Conservation (phyloP, 176 grass and related monocot genomes). For the Puya raimondii region DNA sequence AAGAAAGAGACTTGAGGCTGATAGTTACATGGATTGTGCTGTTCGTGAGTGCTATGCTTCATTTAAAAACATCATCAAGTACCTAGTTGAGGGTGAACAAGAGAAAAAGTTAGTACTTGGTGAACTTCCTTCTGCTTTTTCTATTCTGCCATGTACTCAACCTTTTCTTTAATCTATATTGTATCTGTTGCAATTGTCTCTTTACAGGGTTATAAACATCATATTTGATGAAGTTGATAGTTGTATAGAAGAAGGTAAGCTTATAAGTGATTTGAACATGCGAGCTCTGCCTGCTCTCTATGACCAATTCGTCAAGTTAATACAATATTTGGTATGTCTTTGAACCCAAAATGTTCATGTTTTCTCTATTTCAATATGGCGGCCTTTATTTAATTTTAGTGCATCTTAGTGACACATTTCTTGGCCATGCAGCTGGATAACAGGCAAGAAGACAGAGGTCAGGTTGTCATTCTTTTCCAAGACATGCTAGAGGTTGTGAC, state of each 20-base stretch:
- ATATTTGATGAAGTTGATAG: constrained; percentile 66
- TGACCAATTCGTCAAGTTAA: constrained; percentile 46
- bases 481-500: constrained; percentile 93
- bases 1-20: constrained; percentile 55
- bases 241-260: constrained; percentile 32
- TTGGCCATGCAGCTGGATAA: constrained; percentile 44
- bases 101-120: constrained; percentile 52
- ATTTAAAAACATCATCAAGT: constrained; percentile 63
- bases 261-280: constrained; percentile 63
- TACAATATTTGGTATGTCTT: constrained; percentile 63
- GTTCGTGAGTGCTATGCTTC: constrained; percentile 82
- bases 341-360: not conserved
- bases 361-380: not conserved
- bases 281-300: constrained; percentile 64
- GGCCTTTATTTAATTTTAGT: not conserved
- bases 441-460: constrained; percentile 40
- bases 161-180: not conserved
- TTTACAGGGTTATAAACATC: constrained; percentile 59
- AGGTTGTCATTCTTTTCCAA: constrained; percentile 83
- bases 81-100: constrained; percentile 48
- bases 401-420: not conserved
- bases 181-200: not conserved
- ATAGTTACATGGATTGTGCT: constrained; percentile 77
- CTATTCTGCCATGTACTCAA: constrained; percentile 12
- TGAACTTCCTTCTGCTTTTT: constrained; percentile 10